Percentiles rank a stretch among this genome's conserved stretches.
Evolutionary conservation across 805 yeast genomes (phyloP).

Genomic region (Wickerhamiella hasegawae): DNA sequence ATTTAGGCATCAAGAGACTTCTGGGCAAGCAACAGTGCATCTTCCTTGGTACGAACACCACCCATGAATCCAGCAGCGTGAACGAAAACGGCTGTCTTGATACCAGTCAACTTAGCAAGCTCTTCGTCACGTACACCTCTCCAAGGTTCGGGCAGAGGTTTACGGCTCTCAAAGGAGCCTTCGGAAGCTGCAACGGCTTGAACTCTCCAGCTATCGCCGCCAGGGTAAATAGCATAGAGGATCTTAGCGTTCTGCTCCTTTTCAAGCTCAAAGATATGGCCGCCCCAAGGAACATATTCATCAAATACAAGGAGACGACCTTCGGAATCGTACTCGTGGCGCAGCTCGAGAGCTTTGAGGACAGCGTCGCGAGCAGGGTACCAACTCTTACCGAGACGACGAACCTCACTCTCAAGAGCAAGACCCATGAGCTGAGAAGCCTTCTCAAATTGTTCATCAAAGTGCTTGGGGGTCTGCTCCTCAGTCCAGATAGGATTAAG

Average conservation of each 20-base stretch:
- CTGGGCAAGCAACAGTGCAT: constrained; percentile 60
- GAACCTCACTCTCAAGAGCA: constrained; percentile 52
- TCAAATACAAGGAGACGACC: constrained; percentile 64
- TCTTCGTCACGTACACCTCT: constrained; percentile 91
- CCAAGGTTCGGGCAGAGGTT: constrained; percentile 79
- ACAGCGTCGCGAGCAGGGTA: constrained; percentile 77
- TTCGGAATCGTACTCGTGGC: constrained; percentile 44
- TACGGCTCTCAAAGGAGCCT: constrained; percentile 68
- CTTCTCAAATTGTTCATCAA: constrained; percentile 46
- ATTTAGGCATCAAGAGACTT: constrained; percentile 18
- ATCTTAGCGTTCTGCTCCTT: constrained; percentile 34
- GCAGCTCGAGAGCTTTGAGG: constrained; percentile 43
- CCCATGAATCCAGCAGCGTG: constrained; percentile 97
- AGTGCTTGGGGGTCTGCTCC: constrained; percentile 41
- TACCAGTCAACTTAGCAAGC: constrained; percentile 56
- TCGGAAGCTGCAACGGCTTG: constrained; percentile 79
- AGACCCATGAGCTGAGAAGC: constrained; percentile 76
- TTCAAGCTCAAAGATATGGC: constrained; percentile 67
- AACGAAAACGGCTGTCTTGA: constrained; percentile 75
- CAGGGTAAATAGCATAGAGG: constrained; percentile 67
- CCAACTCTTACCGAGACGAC: constrained; percentile 71
- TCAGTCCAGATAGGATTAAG: constrained; percentile 80
- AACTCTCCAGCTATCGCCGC: constrained; percentile 65
- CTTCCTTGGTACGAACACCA: constrained; percentile 69
- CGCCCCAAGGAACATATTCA: constrained; percentile 90